Base-by-base conservation (phyloP, 2,329 filamentous ascomycete species). In the Aspergillus chevalieri region DNA sequence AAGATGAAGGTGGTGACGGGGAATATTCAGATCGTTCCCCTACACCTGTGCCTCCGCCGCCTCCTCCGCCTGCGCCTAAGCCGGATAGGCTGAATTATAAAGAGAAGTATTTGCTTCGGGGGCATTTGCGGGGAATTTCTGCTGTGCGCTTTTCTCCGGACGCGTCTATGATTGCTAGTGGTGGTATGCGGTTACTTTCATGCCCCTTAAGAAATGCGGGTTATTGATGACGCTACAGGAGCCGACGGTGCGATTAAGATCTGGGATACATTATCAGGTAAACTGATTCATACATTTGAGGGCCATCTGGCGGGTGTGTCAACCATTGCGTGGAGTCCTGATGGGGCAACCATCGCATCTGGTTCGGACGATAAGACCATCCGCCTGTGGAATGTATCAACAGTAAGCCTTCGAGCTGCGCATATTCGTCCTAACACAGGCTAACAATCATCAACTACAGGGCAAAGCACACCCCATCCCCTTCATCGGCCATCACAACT, bases 351-450 rank as follows among this genome's bases (percentile, higher is more conserved):
- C 2, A 79, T 98, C 43, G 93, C 92, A 3, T 92, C 89, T 8
- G 93, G 92, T 21, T 92, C 88, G 4, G 93, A 98, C 70, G 93
- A 98, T 78, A 98, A 98, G 73, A 84, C 87, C 1, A 97, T 98
- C 55, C 83, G 93, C 2, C 75, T 98, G 1, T 98, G 93, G 93
- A 88, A 96, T 59, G 74, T 81, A 3, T 62, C 74, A 15, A 81
- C 79, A 6, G 74, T 77, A 63, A 43, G 66, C 50, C 9, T 8
- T 33, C 3, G n/a, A 8, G 6, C 15, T 38, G 34, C 14, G 3
- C 34, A 38, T 34, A 34, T 38, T 17, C 12, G n/a, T 7, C 4
- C 15, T n/a, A 38, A 9, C n/a, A 17, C 3, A 38, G 8, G n/a
- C 5, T 4, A 12, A 50, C 19, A 36, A 44, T 3, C 10, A 30